Conservation (phyloP, 140 eudicot species). For the Erigeron philadelphicus region DNA sequence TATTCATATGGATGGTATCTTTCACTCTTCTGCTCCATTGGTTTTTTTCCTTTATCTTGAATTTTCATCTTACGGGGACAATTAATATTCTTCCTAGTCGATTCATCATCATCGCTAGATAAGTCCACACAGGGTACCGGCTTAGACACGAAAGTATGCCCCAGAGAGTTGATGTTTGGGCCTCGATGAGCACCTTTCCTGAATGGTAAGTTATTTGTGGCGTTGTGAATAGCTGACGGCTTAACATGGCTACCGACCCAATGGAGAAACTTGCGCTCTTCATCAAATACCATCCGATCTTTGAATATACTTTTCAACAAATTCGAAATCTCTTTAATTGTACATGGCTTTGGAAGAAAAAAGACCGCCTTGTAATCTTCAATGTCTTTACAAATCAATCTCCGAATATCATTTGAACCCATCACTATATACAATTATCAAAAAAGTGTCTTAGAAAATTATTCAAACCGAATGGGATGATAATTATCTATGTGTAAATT, state of each 20-base stretch:
- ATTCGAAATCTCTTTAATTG: not conserved
- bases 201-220: not conserved
- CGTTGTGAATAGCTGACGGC: not conserved
- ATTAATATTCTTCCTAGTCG: not conserved
- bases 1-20: not conserved
- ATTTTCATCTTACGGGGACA: not conserved
- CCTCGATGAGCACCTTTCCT: not conserved
- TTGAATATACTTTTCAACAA: not conserved
- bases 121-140: constrained; percentile 6
- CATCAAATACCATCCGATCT: not conserved
- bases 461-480: not conserved
- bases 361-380: not conserved
- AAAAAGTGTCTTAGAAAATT: not conserved
- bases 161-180: constrained; percentile 14
- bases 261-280: not conserved
- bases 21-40: not conserved
- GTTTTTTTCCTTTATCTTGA: not conserved
- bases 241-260: not conserved
- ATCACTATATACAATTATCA: not conserved
- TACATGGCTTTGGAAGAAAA: not conserved
- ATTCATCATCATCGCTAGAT: not conserved
- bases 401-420: not conserved
- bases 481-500: not conserved
- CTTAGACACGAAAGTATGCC: constrained; percentile 19
- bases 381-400: not conserved